Evolutionary conservation across 2,329 filamentous ascomycete species (phyloP), one percentile per base, ranked within the genome.

Genomic region (Cercospora zeae-maydis): DNA sequence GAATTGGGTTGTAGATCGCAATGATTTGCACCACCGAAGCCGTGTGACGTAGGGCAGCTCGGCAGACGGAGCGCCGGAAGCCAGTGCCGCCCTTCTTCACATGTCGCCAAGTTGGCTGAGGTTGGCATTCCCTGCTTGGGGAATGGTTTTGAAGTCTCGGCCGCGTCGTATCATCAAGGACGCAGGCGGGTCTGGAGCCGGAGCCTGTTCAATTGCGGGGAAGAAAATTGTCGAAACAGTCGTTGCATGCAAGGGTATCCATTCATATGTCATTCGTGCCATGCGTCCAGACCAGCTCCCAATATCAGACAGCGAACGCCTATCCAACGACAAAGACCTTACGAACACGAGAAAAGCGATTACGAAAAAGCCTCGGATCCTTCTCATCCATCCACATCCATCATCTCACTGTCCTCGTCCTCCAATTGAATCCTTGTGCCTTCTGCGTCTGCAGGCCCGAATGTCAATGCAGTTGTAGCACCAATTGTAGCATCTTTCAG

Each of bases 401-500:
- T 66, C 66, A 67, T 67, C 57, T 65, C 59, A 52, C 58, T 67
- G 39, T 70, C 67, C 5, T 71, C 71, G 13, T 63, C 69, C n/a
- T 60, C 69, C 66, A 67, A 60, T 62, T 58, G 70, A 65, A 67
- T 71, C 66, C 62, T 70, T 59, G 75, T 77, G 4, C 75, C 74
- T 61, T 77, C 75, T 1, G 73, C 74, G 66, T 77, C 75, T 13
- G 72, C 71, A 31, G 70, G 66, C 0, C 70, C 71, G 52, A 70
- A 73, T 13, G 71, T 74, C 14, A 67, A 66, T 2, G 66, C 66
- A 3, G 63, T 68, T 36, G 63, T 66, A 16, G 65, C 57, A 6
- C 67, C 69, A 2, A 72, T 58, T 8, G 68, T 73, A 14, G 70
- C 66, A 34, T 72, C 72, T 31, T 63, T 64, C 64, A 74, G 55